phyloP scores from a whole-genome alignment of 352 stramenopile genomes.

The Globisporangium nagaii region DNA sequence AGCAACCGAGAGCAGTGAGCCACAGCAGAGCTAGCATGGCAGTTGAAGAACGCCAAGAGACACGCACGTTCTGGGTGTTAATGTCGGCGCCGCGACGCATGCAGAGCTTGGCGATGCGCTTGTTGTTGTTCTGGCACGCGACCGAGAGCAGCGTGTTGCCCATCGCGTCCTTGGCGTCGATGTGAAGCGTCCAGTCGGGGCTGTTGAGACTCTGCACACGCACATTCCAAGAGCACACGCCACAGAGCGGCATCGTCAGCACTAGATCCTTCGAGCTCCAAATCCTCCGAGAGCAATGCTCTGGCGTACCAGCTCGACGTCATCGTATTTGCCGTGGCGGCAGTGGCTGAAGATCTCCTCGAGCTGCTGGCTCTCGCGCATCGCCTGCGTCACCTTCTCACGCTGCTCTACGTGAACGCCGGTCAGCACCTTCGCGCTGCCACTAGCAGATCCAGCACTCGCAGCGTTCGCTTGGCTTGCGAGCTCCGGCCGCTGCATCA shows the following conservation, averaged over 20 bases:
- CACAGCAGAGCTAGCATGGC: neutral
- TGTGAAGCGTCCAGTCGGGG: conserved; percentile 85
- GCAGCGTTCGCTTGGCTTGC: conserved; percentile 8
- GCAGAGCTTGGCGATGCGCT: conserved; percentile 93
- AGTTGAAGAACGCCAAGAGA: neutral
- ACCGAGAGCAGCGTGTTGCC: conserved; percentile 93
- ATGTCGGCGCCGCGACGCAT: conserved; percentile 90
- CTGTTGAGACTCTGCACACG: conserved; percentile 74
- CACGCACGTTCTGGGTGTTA: conserved; percentile 88
- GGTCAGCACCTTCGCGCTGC: neutral
- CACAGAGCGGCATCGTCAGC: no score
- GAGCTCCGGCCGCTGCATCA: conserved; percentile 55
- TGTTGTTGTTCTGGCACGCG: conserved; percentile 95
- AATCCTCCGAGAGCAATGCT: conserved; percentile 13
- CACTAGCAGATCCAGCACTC: neutral
- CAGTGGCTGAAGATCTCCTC: conserved; percentile 87
- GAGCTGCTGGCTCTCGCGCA: conserved; percentile 86
- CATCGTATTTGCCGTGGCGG: conserved; percentile 88
- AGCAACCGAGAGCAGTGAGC: neutral
- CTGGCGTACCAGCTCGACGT: conserved; percentile 62
- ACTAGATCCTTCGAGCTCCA: neutral
- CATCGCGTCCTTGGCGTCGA: conserved; percentile 90
- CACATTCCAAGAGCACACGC: neutral
- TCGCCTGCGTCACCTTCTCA: conserved; percentile 72
- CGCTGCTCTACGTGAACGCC: conserved; percentile 39